phyloP scores from a whole-genome alignment of 106 monocot species.

The Allium fistulosum region DNA sequence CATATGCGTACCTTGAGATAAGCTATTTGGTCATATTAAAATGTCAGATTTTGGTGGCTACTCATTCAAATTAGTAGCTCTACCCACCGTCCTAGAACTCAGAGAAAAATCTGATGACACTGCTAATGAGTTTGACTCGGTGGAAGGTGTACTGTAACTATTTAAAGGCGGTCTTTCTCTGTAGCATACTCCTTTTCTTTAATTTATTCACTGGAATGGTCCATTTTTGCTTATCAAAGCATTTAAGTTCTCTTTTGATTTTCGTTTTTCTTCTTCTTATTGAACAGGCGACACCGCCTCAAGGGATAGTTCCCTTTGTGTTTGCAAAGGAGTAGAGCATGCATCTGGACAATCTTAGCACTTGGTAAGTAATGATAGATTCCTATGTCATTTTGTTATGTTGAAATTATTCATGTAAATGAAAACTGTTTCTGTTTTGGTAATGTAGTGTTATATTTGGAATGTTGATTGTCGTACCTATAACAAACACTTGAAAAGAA shows the following conservation, averaged over 20 bases:
- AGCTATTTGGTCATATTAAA: slow-evolving; percentile 7
- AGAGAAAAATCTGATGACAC: background rate
- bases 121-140: background rate
- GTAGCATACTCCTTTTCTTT: slow-evolving; percentile 16
- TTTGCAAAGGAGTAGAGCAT: too few relatives aligned
- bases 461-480: too few relatives aligned
- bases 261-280: too few relatives aligned
- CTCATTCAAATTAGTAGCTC: background rate
- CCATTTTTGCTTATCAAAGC: slow-evolving; percentile 52
- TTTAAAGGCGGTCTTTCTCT: slow-evolving; percentile 49
- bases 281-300: too few relatives aligned
- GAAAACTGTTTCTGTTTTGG: too few relatives aligned
- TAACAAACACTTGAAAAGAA: too few relatives aligned
- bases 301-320: too few relatives aligned
- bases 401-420: too few relatives aligned
- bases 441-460: too few relatives aligned
- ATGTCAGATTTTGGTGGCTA: slow-evolving; percentile 9
- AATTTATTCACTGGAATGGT: slow-evolving; percentile 23
- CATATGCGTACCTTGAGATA: slow-evolving; percentile 5
- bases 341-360: too few relatives aligned
- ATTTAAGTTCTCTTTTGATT: background rate
- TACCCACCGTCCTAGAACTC: background rate
- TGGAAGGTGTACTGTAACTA: slow-evolving; percentile 33
- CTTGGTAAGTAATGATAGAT: too few relatives aligned
- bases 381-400: too few relatives aligned